Evolutionary conservation across 352 stramenopile species (phyloP), one percentile per base, ranked within the genome.

Genomic region (Globisporangium viniferum): DNA sequence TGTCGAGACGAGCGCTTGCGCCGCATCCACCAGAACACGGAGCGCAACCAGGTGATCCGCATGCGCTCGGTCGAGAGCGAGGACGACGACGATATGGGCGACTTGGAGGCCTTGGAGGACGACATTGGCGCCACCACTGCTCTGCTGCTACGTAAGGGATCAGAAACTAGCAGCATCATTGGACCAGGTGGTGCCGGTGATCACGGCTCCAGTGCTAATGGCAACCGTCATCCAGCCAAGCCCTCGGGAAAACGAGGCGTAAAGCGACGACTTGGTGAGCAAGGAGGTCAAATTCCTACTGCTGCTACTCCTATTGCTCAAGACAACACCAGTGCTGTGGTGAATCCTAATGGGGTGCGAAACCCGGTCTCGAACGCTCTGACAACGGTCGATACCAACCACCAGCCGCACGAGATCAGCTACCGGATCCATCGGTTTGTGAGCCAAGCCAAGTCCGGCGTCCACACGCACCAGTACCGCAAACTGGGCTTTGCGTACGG

Each of bases 401-500:
- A 54, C 18, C 29, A 55, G 51, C 69, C 51, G 14, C 62, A 72
- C 48, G 81, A 86, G 69, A 84, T 91, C 63, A 90, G 80, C 63
- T 93, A 93, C 51, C 81, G 77, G 29, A 88, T 93, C 24, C 79
- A 80, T 14, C 79, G 83, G 35, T 91, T 93, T 71, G 72, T 86
- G 44, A 89, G 78, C 53, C 80, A 90, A 53, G 68, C 80, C 29
- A 84, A 86, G 63, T 83, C 75, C 2, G 75, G 77, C 22, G 62
- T 81, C 6, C 85, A 93, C 62, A 82, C 71, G 3, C 75, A 86
- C 10, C 86, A 94, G 74, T 94, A 89, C 63, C 76, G 80, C 44
- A 89, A 86, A 33, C 80, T 94, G 15, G 86, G 86, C 0, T 92
- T 94, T 66, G 86, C 84, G 8, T 92, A 92, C 41, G 86, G 86